Evolutionary conservation across 202 grass and related monocot genomes (phyloP), one percentile per base, ranked within the genome.

Genomic region (Setaria italica): DNA sequence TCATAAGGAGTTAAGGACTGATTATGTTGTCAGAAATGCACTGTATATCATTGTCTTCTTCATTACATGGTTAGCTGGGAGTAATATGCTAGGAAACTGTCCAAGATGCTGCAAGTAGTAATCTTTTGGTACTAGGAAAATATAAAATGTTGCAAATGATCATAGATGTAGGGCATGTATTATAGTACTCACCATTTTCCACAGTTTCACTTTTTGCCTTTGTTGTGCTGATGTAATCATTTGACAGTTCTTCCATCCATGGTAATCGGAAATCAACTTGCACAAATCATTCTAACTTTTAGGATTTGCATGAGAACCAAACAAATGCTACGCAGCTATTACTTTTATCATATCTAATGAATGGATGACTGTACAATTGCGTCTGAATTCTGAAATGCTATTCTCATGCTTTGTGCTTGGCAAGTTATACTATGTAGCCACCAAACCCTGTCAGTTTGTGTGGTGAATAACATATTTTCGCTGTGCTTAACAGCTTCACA

Each of bases 401-500:
- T 25, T 78, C 46, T 30, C 84, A 85, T 79, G 42, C 12, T 72
- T 72, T 62, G 11, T 78, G 41, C 56, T 62, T 29, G n/a, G 55
- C 20, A 25, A 78, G 11, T 62, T 7, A 9, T 49, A 51, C 32
- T 29, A 11, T 83, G 14, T 76, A 46, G 17, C 64, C 55, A 54
- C 49, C 48, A 62, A 43, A 67, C 32, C 32, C 20, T 89, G 54
- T 51, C 48, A 55, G 49, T 82, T 82, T 66, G 45, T 85, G 48
- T 58, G 35, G 51, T 37, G 71, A 70, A 77, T 55, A 80, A 39
- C 37, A 41, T 72, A 63, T 74, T 79, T 20, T 64, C 7, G 76
- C 16, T 85, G 21, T 85, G 45, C 48, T 45, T 43, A 65, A 43
- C 89, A 91, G 92, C 82, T 80, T 83, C 46, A 83, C 76, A 20